Conservation (phyloP, 192 early-diverging fungal species). For the Backusella mclennaniae region DNA sequence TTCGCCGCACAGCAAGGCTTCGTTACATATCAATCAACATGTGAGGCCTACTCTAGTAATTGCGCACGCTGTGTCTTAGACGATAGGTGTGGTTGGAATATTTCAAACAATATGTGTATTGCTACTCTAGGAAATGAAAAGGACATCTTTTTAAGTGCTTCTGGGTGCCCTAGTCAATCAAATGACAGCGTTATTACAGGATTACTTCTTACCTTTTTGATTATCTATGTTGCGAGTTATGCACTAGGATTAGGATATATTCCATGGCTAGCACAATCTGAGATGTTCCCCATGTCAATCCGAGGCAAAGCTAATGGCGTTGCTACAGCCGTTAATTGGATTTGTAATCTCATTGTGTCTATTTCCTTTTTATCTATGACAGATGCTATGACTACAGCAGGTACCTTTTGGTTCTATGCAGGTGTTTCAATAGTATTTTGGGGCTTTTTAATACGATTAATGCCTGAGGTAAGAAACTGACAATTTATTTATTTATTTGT, state of each 20-base stretch:
- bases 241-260: constrained; percentile 53
- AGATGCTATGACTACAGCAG: constrained; percentile 45
- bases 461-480: constrained; percentile 38
- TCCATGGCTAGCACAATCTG: constrained; percentile 54
- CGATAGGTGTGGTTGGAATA: constrained; percentile 40
- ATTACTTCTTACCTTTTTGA: constrained; percentile 15
- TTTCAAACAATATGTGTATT: constrained; percentile 14
- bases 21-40: constrained; percentile 36
- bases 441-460: constrained; percentile 43
- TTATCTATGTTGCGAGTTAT: constrained; percentile 43
- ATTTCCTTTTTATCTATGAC: constrained; percentile 52
- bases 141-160: constrained; percentile 23
- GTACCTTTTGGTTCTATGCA: constrained; percentile 54
- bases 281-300: constrained; percentile 48
- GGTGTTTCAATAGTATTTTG: constrained; percentile 42
- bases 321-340: constrained; percentile 54
- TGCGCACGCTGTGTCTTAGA: constrained; percentile 50
- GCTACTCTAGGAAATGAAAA: not conserved
- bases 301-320: constrained; percentile 53
- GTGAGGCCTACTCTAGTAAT: constrained; percentile 41
- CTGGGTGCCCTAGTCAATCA: constrained; percentile 24
- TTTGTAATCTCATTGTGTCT: constrained; percentile 46
- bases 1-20: constrained; percentile 50
- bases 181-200: constrained; percentile 24
- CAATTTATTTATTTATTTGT: not conserved